A percentile compares a stretch with the other conserved stretches of the same genome.
These are phyloP conservation scores for Flaveria robusta DNA, from an alignment of 129 eudicot genomes.

Conservation along the genomic window DNA sequence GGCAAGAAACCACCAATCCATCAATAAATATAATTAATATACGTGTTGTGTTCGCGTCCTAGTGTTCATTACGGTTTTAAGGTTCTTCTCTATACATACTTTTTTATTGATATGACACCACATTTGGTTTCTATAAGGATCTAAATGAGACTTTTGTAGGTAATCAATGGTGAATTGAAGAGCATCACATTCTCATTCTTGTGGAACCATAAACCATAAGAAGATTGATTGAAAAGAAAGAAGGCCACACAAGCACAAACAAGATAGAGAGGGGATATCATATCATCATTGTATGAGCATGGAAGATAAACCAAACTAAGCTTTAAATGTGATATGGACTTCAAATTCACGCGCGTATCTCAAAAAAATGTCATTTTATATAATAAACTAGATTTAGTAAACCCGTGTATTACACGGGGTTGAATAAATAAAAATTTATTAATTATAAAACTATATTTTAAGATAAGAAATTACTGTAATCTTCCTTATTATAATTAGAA, in stretches of 20 bases:
- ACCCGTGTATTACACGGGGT: no score
- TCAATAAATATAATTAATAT: background rate
- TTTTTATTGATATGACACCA: slow-evolving; percentile 23
- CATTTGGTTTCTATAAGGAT: slow-evolving; percentile 7
- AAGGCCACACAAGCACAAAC: slow-evolving; percentile 39
- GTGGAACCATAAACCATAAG: slow-evolving; percentile 38
- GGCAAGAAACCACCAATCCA: background rate
- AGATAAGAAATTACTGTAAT: no score
- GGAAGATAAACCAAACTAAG: slow-evolving; percentile 27
- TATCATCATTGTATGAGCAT: slow-evolving; percentile 18
- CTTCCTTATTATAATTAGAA: no score
- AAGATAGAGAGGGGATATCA: slow-evolving; percentile 23
- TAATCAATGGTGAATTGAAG: slow-evolving; percentile 22
- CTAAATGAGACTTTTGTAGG: slow-evolving; percentile 14
- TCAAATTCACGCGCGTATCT: background rate
- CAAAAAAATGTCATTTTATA: slow-evolving; percentile 10
- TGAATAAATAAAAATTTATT: no score
- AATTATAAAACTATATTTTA: no score
- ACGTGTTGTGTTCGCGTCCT: background rate
- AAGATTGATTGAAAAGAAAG: slow-evolving; percentile 40
- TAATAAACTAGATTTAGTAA: background rate
- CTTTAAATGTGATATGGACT: slow-evolving; percentile 16
- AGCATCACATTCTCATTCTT: slow-evolving; percentile 30
- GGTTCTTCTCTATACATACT: background rate
- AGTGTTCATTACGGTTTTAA: background rate